Evolutionary conservation across 345 rosid genomes (phyloP), one percentile per base, ranked within the genome.

Genomic region (Euphorbia lathyris): DNA sequence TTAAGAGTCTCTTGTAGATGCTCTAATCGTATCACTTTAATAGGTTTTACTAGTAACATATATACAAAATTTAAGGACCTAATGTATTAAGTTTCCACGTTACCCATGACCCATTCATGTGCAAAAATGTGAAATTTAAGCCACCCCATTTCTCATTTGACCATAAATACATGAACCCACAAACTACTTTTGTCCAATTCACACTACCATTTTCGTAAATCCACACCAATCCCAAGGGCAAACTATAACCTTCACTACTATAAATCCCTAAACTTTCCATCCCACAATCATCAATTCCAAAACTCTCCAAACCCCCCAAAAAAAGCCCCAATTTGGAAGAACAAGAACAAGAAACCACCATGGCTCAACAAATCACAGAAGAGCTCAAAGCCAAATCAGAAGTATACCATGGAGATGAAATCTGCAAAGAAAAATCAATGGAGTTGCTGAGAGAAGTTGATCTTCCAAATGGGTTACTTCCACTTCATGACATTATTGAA

Each of bases 331-430:
- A n/a, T n/a, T n/a, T n/a, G n/a, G n/a, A n/a, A n/a, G n/a, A 3
- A 34, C 38, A 34, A 34, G 38, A 34, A 34, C 38, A 34, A 2
- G 4, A 34, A 3, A 34, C 38, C 38, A 34, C 7, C 38, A 34
- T 34, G 4, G 7, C 7, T 34, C 38, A 34, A 2, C 38, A 13
- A 63, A 52, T 95, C n/a, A 82, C 93, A 19, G 93, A 85, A 16
- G 97, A 90, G 55, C 84, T 92, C 76, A 85, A 74, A 67, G 86
- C 89, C 63, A 88, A 79, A 58, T 96, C 99, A 2, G 97, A 94
- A 81, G 51, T 78, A 20, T 91, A 91, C 87, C 74, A 72, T 1
- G 97, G 96, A 43, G 96, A 91, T 71, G 90, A 78, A 65, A 79
- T 86, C 51, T 84, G 99, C 77, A 73, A 80, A 29, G 88, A 84